Conservation (phyloP, 345 rosid genomes). For the Garcia nutans region DNA sequence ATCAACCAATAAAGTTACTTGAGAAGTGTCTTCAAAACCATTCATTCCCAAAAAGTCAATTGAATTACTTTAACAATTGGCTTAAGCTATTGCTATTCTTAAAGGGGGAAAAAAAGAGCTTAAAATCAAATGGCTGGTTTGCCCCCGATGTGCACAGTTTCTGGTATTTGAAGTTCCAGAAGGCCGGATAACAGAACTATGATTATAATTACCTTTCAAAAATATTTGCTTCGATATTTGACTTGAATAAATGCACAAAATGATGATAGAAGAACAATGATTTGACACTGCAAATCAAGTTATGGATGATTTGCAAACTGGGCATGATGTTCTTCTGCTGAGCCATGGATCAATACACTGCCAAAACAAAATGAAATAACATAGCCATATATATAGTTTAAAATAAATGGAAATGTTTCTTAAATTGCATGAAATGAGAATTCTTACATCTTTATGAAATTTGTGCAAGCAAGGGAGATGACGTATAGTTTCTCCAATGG, state of each 20-base stretch:
- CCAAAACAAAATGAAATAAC: slow-evolving; percentile 21
- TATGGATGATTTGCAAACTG: slow-evolving; percentile 84
- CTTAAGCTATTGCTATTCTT: background rate
- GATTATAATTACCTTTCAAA: background rate
- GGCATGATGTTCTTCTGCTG: slow-evolving; percentile 68
- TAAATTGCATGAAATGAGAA: slow-evolving; percentile 7
- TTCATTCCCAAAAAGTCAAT: background rate
- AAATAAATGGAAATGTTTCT: background rate
- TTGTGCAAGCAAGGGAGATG: slow-evolving; percentile 98
- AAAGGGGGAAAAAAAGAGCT: background rate
- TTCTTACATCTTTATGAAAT: slow-evolving; percentile 83
- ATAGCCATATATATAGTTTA: slow-evolving; percentile 13
- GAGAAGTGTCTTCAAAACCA: background rate
- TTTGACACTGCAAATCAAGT: slow-evolving; percentile 30
- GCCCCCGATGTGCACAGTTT: background rate
- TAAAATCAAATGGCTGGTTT: background rate
- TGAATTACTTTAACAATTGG: background rate
- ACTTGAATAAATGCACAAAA: background rate
- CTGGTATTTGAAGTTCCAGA: background rate
- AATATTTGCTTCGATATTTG: background rate
- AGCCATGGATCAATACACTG: slow-evolving; percentile 99
- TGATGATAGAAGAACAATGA: background rate
- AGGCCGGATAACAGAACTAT: background rate
- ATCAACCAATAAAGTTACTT: background rate
- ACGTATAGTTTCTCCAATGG: slow-evolving; percentile 72